Percentiles rank a stretch among this genome's conserved stretches.
phyloP scores from a whole-genome alignment of 768 basidiomycete species.

The Kondoa subrosea region DNA sequence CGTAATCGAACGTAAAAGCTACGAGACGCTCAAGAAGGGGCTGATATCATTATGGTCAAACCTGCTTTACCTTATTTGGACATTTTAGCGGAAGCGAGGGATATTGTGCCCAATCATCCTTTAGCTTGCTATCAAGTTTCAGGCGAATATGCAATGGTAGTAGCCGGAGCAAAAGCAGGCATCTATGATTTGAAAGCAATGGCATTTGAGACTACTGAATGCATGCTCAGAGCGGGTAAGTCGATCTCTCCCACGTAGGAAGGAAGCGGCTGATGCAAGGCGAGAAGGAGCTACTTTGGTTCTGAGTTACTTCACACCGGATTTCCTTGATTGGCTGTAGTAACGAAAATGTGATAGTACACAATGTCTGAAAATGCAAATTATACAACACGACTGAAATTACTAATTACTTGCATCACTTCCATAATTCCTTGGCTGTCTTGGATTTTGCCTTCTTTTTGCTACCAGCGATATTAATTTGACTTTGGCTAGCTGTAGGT shows the following conservation, averaged over 20 bases:
- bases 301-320: conserved; percentile 86
- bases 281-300: conserved; percentile 65
- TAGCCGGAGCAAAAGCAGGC: conserved; percentile 78
- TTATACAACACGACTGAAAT: too few relatives aligned
- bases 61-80: conserved; percentile 92
- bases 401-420: too few relatives aligned
- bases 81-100: conserved; percentile 65
- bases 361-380: too few relatives aligned
- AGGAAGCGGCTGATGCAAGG: neutral
- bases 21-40: conserved; percentile 77
- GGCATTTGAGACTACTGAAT: conserved; percentile 84
- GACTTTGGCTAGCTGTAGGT: too few relatives aligned
- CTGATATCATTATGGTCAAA: conserved; percentile 98
- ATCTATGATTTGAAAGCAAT: conserved; percentile 81
- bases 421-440: too few relatives aligned
- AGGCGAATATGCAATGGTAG: conserved; percentile 94
- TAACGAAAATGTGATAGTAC: neutral
- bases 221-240: conserved; percentile 80
- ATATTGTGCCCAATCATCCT: conserved; percentile 67
- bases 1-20: too few relatives aligned
- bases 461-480: neutral
- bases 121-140: conserved; percentile 89
- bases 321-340: conserved; percentile 53
- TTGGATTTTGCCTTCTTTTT: too few relatives aligned
- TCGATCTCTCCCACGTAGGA: conserved; percentile 13